Evolutionary conservation across 192 early-diverging fungal species (phyloP).

Genomic region (Gonapodya prolifera): DNA sequence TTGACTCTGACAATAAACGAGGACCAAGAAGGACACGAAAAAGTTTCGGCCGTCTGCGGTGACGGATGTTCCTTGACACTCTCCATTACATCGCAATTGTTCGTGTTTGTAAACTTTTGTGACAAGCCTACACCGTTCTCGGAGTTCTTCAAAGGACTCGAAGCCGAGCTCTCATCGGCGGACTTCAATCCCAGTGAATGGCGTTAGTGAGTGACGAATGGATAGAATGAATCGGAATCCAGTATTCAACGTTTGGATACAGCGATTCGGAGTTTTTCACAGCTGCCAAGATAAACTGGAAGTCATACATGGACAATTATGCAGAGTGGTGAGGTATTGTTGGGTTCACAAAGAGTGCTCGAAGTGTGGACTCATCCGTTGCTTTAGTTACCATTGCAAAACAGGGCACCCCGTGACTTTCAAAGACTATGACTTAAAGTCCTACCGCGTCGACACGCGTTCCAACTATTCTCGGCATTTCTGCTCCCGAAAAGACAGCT

Average conservation of each 20-base stretch:
- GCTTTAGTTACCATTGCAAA: not conserved
- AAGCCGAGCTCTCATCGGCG: not conserved
- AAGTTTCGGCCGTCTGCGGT: not conserved
- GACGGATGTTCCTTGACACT: not conserved
- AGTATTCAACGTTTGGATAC: not conserved
- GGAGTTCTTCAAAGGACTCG: not conserved
- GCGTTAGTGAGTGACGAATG: not conserved
- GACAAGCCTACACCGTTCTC: not conserved
- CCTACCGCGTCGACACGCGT: not conserved
- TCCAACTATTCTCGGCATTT: not conserved
- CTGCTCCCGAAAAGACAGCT: not conserved
- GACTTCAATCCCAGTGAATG: not conserved
- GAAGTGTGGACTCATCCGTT: too few relatives aligned
- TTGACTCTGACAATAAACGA: not conserved
- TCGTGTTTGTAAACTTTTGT: not conserved
- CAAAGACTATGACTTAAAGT: not conserved
- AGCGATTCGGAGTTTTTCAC: not conserved
- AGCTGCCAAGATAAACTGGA: not conserved
- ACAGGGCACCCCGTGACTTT: conserved; percentile 5
- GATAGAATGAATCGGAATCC: not conserved
- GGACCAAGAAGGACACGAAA: not conserved
- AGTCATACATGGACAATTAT: not conserved
- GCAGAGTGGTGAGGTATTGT: not conserved
- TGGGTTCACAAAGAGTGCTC: too few relatives aligned
- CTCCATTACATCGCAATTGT: not conserved